Base-by-base conservation (phyloP, 345 rosid genomes). In the Eucalyptus marginata region DNA sequence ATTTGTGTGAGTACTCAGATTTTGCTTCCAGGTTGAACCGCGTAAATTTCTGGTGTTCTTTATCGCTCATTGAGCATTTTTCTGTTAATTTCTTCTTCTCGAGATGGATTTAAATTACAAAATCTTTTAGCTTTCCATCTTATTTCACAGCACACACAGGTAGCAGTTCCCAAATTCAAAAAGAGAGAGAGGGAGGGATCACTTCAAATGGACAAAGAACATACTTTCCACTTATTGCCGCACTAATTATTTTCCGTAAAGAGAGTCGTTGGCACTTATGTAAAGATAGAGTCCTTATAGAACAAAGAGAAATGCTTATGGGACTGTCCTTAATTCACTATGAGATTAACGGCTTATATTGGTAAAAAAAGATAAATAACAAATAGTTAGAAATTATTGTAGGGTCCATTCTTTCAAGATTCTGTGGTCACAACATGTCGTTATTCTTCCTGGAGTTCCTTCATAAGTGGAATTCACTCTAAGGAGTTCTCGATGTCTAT, bases 401-500 rank as follows among this genome's bases (percentile, higher is more conserved):
- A 18, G 4, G 56, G 24, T 52, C 56, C 24, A 7, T 52, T 18
- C 4, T 4, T 52, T 52, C 56, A 0, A 52, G 56, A 52, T 52
- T 52, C 0, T 52, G 56, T 52, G 56, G 56, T 52, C 56, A 52
- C 56, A 51, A 52, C 56, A 52, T 52, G 52, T 14, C 51, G 10
- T 18, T 52, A 18, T 52, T 68, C 7, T 68, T 68, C 80, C 44
- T 20, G 1, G 27, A 76, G 29, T 36, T 76, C 47, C 83, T 76
- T 18, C 46, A 40, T 10, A 9, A 76, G 27, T 36, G 46, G 83
- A 76, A 76, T 36, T 91, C 62, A 90, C 87, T 92, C 56, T 76
- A 91, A 87, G 87, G 93, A 90, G 84, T 88, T 93, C 81, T 85
- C 89, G 7, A 93, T 86, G 33, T 92, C 92, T 24, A 93, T 93